Evolutionary conservation across 2,329 filamentous ascomycete species (phyloP).

Genomic region (Pleoardoris graminearum): DNA sequence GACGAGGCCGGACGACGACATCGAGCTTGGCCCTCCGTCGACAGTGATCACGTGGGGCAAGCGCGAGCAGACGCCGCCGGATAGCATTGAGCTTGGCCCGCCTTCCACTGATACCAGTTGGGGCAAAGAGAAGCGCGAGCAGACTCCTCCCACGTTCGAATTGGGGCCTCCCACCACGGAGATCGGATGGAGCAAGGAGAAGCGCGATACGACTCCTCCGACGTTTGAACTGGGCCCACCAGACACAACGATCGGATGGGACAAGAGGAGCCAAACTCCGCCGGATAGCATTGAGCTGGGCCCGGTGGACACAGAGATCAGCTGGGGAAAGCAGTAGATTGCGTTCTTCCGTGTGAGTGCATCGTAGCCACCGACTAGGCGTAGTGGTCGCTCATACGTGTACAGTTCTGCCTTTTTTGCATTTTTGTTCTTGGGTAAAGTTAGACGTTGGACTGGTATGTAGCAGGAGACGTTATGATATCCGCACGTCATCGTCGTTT

Average conservation of each 20-base stretch:
- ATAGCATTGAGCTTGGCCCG: slow-evolving; percentile 19
- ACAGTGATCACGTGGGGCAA: slow-evolving; percentile 28
- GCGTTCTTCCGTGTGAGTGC: too few species aligned
- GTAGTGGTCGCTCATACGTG: too few species aligned
- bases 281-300: slow-evolving; percentile 6
- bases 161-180: slow-evolving; percentile 4
- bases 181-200: background rate
- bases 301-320: slow-evolving; percentile 5
- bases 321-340: slow-evolving; percentile 8
- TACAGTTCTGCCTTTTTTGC: background rate
- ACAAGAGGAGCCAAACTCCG: background rate
- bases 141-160: background rate
- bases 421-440: background rate
- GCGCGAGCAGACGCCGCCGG: slow-evolving; percentile 4
- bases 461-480: background rate
- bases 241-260: slow-evolving; percentile 4
- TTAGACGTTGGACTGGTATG: background rate
- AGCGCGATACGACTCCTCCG: background rate
- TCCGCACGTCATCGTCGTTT: background rate
- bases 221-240: slow-evolving; percentile 9
- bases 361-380: too few species aligned
- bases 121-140: slow-evolving; percentile 9
- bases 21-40: slow-evolving; percentile 21
- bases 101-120: slow-evolving; percentile 21
- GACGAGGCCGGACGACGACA: slow-evolving; percentile 11